A percentile compares a stretch with the other conserved stretches of the same genome.
Conservation (phyloP, 257 asterid genomes). For the Gentiana straminea region DNA sequence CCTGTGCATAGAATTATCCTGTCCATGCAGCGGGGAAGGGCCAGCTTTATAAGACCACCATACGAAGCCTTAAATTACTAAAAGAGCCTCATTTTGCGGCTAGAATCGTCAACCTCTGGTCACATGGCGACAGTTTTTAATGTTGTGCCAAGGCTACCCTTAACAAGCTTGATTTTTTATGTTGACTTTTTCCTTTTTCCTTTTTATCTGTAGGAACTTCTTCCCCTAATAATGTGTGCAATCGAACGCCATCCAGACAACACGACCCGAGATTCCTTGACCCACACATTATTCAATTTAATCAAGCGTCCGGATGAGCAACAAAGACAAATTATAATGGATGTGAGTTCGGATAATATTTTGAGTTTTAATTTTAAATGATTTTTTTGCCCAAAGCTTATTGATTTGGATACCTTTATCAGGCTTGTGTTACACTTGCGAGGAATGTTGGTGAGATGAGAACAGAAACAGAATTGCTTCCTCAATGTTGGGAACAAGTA, state of each 20-base stretch:
- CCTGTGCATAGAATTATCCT: too few species aligned
- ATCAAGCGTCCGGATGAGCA: conserved; percentile 99
- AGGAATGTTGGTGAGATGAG: conserved; percentile 92
- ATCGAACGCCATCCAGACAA: conserved; percentile 96
- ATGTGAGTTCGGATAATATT: conserved; percentile 47
- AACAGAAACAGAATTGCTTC: conserved; percentile 95
- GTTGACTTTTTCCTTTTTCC: conserved; percentile 6
- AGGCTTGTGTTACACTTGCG: conserved; percentile 97
- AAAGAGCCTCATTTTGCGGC: too few species aligned
- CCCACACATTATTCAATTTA: conserved; percentile 94
- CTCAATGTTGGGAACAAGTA: conserved; percentile 99
- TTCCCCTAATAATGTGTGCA: conserved; percentile 97
- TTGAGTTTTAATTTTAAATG: conserved; percentile 13
- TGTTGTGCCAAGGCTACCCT: too few species aligned
- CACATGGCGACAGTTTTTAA: too few species aligned
- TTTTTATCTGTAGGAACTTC: conserved; percentile 63
- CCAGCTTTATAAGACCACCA: too few species aligned
- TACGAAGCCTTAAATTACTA: too few species aligned
- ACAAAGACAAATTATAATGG: conserved; percentile 94
- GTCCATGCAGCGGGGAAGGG: too few species aligned
- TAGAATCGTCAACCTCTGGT: too few species aligned
- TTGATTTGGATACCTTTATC: conserved; percentile 15
- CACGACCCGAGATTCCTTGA: conserved; percentile 82
- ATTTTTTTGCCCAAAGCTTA: conserved; percentile 11
- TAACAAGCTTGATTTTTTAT: too few species aligned